Conservation (phyloP, 257 asterid genomes). For the Ehretia macrophylla region DNA sequence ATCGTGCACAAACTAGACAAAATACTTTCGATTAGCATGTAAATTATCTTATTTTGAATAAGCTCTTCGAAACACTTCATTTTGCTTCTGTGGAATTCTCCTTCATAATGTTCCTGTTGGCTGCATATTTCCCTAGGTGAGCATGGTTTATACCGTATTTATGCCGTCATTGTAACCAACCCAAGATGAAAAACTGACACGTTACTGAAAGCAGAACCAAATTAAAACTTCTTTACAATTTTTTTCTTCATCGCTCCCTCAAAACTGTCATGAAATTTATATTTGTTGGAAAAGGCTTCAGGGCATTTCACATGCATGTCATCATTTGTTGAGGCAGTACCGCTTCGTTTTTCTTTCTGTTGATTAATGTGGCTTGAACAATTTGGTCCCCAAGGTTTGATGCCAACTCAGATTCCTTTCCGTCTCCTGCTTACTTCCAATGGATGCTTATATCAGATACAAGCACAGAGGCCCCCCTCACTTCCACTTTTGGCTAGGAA, state of each 20-base stretch:
- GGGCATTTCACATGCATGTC: slow-evolving; percentile 16
- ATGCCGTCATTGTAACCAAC: too few species aligned
- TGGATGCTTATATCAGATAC: slow-evolving; percentile 16
- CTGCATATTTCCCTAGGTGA: too few species aligned
- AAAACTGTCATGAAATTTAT: slow-evolving; percentile 1
- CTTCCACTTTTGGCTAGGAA: slow-evolving; percentile 18
- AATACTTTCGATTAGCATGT: slow-evolving; percentile 4
- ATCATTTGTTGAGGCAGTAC: slow-evolving; percentile 15
- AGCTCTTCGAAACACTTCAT: background rate
- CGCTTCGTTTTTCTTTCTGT: slow-evolving; percentile 19
- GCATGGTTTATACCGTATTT: too few species aligned
- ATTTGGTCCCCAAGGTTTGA: slow-evolving; percentile 28
- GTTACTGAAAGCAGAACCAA: too few species aligned
- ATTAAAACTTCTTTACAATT: too few species aligned
- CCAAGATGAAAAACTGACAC: too few species aligned
- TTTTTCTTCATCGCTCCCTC: too few species aligned
- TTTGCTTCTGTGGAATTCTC: too few species aligned
- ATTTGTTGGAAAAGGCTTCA: slow-evolving; percentile 10
- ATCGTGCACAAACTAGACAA: background rate
- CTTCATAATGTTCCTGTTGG: too few species aligned
- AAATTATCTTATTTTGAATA: background rate
- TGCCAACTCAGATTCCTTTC: slow-evolving; percentile 15
- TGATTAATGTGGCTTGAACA: slow-evolving; percentile 26
- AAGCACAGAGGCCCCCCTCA: slow-evolving; percentile 24
- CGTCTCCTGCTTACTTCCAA: slow-evolving; percentile 11